phyloP scores from a whole-genome alignment of 768 basidiomycete species.

The Lactarius trivialis region DNA sequence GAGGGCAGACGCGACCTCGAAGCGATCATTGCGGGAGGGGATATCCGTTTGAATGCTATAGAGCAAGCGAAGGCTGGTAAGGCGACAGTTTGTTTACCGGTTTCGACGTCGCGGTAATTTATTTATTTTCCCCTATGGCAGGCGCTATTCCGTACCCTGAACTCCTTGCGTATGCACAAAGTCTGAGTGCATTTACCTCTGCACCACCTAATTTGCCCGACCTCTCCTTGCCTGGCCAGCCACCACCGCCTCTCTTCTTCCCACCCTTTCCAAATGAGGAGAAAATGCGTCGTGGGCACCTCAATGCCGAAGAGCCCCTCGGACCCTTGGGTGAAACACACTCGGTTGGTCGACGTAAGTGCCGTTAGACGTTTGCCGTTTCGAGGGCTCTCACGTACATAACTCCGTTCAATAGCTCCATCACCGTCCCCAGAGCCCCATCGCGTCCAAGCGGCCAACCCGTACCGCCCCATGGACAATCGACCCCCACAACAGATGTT shows the following conservation, averaged over 20 bases:
- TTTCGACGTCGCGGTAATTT: background rate
- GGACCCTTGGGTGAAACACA: constrained; percentile 76
- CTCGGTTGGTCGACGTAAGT: constrained; percentile 68
- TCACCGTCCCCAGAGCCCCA: constrained; percentile 51
- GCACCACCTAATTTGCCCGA: constrained; percentile 87
- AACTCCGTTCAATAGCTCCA: constrained; percentile 40
- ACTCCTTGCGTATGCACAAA: constrained; percentile 77
- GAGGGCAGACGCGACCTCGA: constrained; percentile 64
- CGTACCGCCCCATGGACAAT: constrained; percentile 65
- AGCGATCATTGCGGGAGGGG: constrained; percentile 66
- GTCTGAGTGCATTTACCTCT: constrained; percentile 78
- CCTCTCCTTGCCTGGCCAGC: constrained; percentile 59
- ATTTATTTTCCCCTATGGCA: constrained; percentile 28
- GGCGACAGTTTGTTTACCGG: constrained; percentile 19
- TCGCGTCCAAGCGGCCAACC: constrained; percentile 47
- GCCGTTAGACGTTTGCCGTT: background rate
- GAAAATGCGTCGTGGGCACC: constrained; percentile 77
- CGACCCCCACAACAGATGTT: constrained; percentile 57
- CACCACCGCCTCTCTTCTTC: constrained; percentile 75
- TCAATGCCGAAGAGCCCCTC: constrained; percentile 75
- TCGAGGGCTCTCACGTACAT: constrained; percentile 8
- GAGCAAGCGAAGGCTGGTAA: constrained; percentile 65
- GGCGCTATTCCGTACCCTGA: constrained; percentile 79
- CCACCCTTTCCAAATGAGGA: constrained; percentile 90
- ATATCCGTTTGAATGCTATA: constrained; percentile 62